Evolutionary conservation across 768 basidiomycete species (phyloP).

Genomic region (Candolleomyces aberdarensis): DNA sequence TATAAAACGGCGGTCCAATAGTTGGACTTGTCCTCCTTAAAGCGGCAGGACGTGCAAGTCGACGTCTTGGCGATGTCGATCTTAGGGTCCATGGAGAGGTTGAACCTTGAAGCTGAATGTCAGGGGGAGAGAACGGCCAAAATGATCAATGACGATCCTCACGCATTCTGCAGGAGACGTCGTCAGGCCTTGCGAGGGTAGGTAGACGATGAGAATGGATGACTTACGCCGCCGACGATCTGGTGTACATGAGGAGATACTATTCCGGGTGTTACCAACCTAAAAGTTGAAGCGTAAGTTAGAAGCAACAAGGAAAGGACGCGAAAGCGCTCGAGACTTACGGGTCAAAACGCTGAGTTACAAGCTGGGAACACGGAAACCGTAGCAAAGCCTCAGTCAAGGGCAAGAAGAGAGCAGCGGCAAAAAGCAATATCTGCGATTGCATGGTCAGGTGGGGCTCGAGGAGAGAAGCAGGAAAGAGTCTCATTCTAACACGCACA

Average conservation of each 20-base stretch:
- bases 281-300: not conserved
- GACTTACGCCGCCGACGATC: constrained; percentile 7
- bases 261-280: constrained; percentile 6
- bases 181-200: too few relatives aligned
- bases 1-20: constrained; percentile 2
- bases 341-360: constrained; percentile 3
- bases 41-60: not conserved
- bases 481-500: not conserved
- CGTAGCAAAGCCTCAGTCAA: not conserved
- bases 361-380: constrained; percentile 1
- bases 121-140: too few relatives aligned
- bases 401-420: not conserved
- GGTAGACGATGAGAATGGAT: not conserved
- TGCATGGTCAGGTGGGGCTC: not conserved
- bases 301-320: not conserved
- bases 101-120: not conserved
- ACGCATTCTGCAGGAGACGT: not conserved
- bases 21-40: constrained; percentile 4
- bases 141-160: not conserved
- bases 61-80: constrained; percentile 4
- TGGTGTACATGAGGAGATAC: constrained; percentile 10
- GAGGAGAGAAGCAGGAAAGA: not conserved
- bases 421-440: not conserved
- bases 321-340: not conserved
- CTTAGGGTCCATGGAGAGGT: constrained; percentile 1